Evolutionary conservation across 2,329 filamentous ascomycete species (phyloP).

Genomic region (Myriosclerotinia duriaeana): DNA sequence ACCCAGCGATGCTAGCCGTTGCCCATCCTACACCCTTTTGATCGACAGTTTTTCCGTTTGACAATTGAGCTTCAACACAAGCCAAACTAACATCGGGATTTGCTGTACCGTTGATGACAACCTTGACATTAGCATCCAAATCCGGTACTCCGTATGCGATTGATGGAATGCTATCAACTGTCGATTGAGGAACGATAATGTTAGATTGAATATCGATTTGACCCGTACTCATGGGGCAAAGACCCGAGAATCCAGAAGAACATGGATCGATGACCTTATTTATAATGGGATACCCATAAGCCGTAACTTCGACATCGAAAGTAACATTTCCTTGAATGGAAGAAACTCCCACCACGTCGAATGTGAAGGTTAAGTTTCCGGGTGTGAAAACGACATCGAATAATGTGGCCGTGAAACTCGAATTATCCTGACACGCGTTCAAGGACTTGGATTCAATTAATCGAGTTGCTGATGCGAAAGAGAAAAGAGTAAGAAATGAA

Average conservation of each 20-base stretch:
- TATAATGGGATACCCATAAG: constrained; percentile 78
- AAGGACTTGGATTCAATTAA: constrained; percentile 74
- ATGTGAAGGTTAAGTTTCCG: constrained; percentile 67
- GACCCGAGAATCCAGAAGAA: constrained; percentile 61
- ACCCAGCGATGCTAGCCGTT: constrained; percentile 81
- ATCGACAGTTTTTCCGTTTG: constrained; percentile 90
- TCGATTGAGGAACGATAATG: constrained; percentile 55
- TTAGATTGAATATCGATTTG: constrained; percentile 76
- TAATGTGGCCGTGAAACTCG: constrained; percentile 80
- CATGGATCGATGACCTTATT: constrained; percentile 74
- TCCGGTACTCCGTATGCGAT: constrained; percentile 90
- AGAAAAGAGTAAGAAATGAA: constrained; percentile 37
- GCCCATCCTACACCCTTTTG: constrained; percentile 86
- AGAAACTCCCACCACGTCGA: constrained; percentile 79
- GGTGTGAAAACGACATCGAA: constrained; percentile 84
- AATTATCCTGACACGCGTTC: constrained; percentile 80
- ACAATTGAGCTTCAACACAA: constrained; percentile 83
- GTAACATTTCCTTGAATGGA: constrained; percentile 79
- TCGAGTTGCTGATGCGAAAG: constrained; percentile 33
- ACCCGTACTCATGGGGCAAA: constrained; percentile 89
- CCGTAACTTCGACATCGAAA: constrained; percentile 73
- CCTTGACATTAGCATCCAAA: constrained; percentile 79
- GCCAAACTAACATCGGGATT: constrained; percentile 62
- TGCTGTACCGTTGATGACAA: constrained; percentile 73
- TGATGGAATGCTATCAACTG: constrained; percentile 67